Evolutionary conservation across 257 asterid species (phyloP), one percentile per base, ranked within the genome.

Genomic region (Striga asiatica): DNA sequence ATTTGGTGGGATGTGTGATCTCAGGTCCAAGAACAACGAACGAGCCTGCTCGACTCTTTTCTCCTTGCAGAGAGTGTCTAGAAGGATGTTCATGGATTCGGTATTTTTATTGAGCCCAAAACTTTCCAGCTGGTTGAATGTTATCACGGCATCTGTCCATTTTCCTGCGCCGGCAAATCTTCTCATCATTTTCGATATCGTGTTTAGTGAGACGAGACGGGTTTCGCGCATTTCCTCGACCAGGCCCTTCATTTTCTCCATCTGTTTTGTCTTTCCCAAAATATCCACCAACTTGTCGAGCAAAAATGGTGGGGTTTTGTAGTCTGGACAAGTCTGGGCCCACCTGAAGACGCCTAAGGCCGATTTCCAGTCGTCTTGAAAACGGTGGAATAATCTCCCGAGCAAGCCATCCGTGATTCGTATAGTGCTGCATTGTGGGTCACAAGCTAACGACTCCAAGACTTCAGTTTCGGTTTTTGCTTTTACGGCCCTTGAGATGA

Each of bases 141-240:
- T 60, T 65, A 59, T 77, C 14, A 80, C 82, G 18, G 94, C 94
- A 25, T 67, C 81, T 74, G 72, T 70, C 96, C 95, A 91, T 50
- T 75, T 79, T 45, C 94, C 81, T 10, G 89, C 89, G 56, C 96
- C 93, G 23, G 85, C 71, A 52, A 75, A 68, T 63, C 98, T 75
- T 68, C 98, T 81, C 89, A 87, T 80, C 48, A 74, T 77, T 71
- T 84, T 87, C 11, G 81, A 76, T 8, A 87, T 61, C 6, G 94
- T 85, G 43, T 75, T 75, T 23, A 72, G 66, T 1, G 88, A 76
- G 22, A 85, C 69, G 8, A 74, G 59, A 39, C 25, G 60, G 31
- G 46, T 31, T 34, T 31, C 63, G 12, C 60, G 70, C 95, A 85
- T 85, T 68, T 76, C 79, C 16, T 74, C 80, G 20, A 78, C 39